Conservation (phyloP, 148 eudicot genomes). For the Chenopodium berlandieri region DNA sequence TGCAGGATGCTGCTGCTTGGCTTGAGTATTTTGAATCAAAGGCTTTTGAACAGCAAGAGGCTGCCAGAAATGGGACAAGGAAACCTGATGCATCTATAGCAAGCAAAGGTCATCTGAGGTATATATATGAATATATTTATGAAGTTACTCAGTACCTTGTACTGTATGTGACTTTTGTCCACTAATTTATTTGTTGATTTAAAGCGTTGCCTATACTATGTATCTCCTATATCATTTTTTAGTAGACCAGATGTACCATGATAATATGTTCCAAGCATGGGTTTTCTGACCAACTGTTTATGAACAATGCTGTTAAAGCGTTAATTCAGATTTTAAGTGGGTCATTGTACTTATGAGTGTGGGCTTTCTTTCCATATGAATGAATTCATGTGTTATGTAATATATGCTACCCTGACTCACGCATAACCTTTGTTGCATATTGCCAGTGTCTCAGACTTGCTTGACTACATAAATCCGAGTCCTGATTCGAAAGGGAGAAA, state of each 20-base stretch:
- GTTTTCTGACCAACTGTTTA: not conserved
- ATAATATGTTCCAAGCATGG: not conserved
- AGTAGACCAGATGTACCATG: not conserved
- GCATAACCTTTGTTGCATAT: constrained; percentile 15
- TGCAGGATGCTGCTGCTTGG: constrained; percentile 99
- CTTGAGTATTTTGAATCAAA: constrained; percentile 99
- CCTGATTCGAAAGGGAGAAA: constrained; percentile 74
- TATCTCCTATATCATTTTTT: not conserved
- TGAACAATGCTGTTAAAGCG: not conserved
- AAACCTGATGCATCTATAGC: constrained; percentile 99
- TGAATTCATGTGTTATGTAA: not conserved
- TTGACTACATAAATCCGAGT: constrained; percentile 92
- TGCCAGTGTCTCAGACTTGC: constrained; percentile 98
- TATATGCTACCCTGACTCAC: constrained; percentile 2
- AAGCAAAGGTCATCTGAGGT: constrained; percentile 99
- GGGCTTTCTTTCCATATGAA: not conserved
- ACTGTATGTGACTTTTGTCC: not conserved
- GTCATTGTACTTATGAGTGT: not conserved
- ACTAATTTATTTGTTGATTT: no score
- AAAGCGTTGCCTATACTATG: not conserved
- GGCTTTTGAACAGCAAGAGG: constrained; percentile 99
- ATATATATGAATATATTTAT: constrained; percentile 12
- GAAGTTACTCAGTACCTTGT: not conserved
- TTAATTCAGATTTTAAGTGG: not conserved
- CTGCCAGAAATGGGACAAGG: constrained; percentile 93